A percentile compares a stretch with the other conserved stretches of the same genome.
These are phyloP conservation scores for Salix arbutifolia DNA, from an alignment of 345 rosid genomes.

Conservation along the genomic window DNA sequence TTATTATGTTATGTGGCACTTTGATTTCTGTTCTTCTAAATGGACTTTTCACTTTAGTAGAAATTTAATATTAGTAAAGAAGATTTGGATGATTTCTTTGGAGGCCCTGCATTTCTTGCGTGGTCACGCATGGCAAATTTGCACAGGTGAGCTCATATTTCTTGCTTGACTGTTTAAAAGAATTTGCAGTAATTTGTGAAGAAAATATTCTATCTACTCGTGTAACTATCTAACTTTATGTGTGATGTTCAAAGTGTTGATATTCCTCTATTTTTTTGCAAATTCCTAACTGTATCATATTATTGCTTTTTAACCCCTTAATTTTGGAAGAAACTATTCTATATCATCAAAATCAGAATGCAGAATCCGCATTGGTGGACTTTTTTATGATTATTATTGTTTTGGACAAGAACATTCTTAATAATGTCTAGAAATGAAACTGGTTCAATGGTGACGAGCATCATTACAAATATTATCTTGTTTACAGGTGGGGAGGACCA, in stretches of 20 bases:
- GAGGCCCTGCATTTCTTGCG: constrained; percentile 79
- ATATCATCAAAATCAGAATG: neutral
- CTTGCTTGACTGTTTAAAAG: constrained; percentile 7
- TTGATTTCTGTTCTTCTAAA: constrained; percentile 12
- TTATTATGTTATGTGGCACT: constrained; percentile 4
- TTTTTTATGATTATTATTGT: constrained; percentile 1
- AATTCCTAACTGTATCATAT: neutral
- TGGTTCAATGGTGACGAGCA: neutral
- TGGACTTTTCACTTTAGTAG: constrained; percentile 31
- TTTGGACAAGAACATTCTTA: constrained; percentile 8
- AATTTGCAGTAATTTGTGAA: neutral
- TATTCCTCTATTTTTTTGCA: neutral
- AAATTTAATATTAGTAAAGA: constrained; percentile 48
- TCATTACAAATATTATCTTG: neutral
- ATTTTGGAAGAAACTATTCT: neutral
- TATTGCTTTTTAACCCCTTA: neutral
- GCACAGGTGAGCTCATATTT: constrained; percentile 45
- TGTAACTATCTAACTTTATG: neutral
- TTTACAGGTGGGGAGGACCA: constrained; percentile 72
- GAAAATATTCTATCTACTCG: neutral
- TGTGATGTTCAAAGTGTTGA: neutral
- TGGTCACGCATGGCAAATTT: constrained; percentile 77
- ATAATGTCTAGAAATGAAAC: neutral
- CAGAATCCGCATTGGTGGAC: too few relatives aligned
- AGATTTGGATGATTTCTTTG: constrained; percentile 61